A percentile compares a stretch with the other conserved stretches of the same genome.
Conservation (phyloP, 805 yeast genomes). For the Sungouiozyma intestinalis region DNA sequence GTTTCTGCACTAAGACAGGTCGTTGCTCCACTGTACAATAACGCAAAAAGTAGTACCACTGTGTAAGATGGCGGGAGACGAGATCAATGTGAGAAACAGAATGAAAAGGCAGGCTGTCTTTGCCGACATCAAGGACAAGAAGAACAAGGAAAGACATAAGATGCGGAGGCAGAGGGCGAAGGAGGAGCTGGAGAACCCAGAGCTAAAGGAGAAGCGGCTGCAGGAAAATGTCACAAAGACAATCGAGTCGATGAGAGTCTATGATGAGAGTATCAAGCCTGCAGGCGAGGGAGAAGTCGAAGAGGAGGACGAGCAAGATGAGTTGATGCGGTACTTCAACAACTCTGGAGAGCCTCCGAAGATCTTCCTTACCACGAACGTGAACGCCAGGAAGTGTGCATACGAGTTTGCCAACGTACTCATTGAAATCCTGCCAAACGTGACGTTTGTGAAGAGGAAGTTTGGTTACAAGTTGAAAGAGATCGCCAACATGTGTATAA, state of each 20-base stretch:
- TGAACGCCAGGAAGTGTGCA: constrained; percentile 74
- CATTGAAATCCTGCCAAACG: constrained; percentile 75
- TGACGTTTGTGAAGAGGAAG: constrained; percentile 80
- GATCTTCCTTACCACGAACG: constrained; percentile 80
- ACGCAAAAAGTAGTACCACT: too few species aligned
- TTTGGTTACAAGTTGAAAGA: constrained; percentile 75
- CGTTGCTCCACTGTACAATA: too few species aligned
- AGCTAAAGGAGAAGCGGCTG: constrained; percentile 67
- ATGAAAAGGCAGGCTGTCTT: constrained; percentile 68
- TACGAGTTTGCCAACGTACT: constrained; percentile 83
- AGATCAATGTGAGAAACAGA: constrained; percentile 56
- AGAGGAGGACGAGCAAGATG: constrained; percentile 12
- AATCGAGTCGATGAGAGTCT: constrained; percentile 73
- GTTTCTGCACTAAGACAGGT: neutral
- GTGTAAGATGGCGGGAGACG: constrained; percentile 28
- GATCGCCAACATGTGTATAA: constrained; percentile 72
- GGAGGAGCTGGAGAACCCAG: constrained; percentile 78
- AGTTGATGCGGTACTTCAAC: constrained; percentile 30
- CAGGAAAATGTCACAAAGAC: constrained; percentile 72
- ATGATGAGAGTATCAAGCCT: constrained; percentile 65
- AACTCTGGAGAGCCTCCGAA: constrained; percentile 63
- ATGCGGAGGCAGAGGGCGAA: constrained; percentile 75
- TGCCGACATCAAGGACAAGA: constrained; percentile 62
- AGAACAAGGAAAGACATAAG: constrained; percentile 67
- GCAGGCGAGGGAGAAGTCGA: constrained; percentile 29